Conservation (phyloP, 345 rosid genomes). For the Lepidium sativum region DNA sequence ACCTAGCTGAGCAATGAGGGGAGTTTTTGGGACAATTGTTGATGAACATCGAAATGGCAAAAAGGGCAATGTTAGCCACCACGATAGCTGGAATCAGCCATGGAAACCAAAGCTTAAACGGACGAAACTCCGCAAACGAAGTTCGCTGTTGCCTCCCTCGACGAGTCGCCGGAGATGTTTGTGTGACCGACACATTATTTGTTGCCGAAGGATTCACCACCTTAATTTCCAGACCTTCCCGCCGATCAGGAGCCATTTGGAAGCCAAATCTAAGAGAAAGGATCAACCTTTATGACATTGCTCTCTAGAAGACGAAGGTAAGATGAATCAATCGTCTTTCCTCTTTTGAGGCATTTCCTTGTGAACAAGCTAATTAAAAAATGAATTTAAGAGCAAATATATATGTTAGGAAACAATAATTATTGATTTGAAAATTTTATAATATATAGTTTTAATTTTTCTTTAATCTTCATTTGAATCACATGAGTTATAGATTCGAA, state of each 20-base stretch:
- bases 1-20: conserved; percentile 40
- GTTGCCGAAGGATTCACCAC: conserved; percentile 32
- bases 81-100: conserved; percentile 81
- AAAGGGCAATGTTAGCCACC: conserved; percentile 47
- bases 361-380: conserved; percentile 22
- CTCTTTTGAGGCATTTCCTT: conserved; percentile 26
- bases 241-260: conserved; percentile 30
- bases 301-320: neutral
- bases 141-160: neutral
- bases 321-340: conserved; percentile 29
- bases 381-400: neutral
- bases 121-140: conserved; percentile 32
- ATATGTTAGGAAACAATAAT: neutral
- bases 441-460: neutral
- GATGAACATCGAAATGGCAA: conserved; percentile 57
- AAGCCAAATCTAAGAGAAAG: conserved; percentile 10
- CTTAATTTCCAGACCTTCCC: conserved; percentile 38
- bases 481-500: conserved; percentile 15
- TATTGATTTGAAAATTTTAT: neutral
- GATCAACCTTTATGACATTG: conserved; percentile 27
- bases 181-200: conserved; percentile 2
- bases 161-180: conserved; percentile 3
- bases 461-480: neutral
- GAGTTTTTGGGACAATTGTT: conserved; percentile 74
- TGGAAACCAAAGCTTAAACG: conserved; percentile 56